These are phyloP conservation scores for Brasenia schreberi DNA, from an alignment of 164 flowering plant species.

Conservation along the genomic window DNA sequence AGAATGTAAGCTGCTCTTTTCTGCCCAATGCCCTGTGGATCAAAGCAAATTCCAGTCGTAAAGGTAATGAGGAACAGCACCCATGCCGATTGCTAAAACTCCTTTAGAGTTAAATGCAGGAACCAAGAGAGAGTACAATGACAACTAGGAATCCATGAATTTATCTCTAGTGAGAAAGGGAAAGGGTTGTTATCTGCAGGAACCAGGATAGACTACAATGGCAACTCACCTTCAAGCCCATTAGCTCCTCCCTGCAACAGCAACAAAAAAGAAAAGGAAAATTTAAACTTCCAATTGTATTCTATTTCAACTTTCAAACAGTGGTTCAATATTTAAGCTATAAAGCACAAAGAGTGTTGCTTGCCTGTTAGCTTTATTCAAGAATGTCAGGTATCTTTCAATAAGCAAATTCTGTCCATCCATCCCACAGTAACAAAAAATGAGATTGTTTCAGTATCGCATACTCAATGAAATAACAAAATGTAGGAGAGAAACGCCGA, in stretches of 20 bases:
- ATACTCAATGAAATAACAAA: conserved; percentile 1
- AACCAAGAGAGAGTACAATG: not conserved
- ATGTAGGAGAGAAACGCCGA: not conserved
- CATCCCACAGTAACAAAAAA: conserved; percentile 2
- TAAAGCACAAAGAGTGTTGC: conserved; percentile 2
- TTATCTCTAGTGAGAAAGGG: too few species aligned
- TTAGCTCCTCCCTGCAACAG: conserved; percentile 62
- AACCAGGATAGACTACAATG: not conserved
- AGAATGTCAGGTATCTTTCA: conserved; percentile 60
- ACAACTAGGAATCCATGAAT: too few species aligned
- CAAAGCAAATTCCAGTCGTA: too few species aligned
- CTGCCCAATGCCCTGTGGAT: conserved; percentile 66
- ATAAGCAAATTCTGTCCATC: conserved; percentile 44
- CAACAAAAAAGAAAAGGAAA: not conserved
- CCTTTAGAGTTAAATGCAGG: not conserved
- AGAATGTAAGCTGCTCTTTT: conserved; percentile 64
- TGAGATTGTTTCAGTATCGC: not conserved
- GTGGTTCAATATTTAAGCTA: not conserved
- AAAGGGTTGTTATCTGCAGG: too few species aligned
- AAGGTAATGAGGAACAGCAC: too few species aligned
- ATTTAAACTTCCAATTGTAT: not conserved
- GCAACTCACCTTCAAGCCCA: conserved; percentile 46
- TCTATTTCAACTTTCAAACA: not conserved
- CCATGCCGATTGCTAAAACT: too few species aligned
- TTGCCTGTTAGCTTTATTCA: conserved; percentile 79